These are phyloP conservation scores for Lagerstroemia speciosa DNA, from an alignment of 345 rosid genomes.

Conservation along the genomic window DNA sequence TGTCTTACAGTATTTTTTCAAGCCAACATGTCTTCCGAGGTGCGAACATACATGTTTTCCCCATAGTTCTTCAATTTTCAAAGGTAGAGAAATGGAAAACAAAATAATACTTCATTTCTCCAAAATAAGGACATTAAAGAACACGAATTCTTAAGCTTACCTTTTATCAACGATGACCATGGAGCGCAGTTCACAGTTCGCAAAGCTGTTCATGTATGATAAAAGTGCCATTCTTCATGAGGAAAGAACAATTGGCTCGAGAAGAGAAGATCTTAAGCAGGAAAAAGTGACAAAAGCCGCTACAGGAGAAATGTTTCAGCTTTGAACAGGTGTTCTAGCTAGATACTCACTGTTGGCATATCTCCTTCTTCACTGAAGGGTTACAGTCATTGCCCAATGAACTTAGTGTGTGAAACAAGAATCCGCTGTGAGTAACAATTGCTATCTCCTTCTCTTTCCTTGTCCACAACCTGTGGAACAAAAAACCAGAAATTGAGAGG, in stretches of 20 bases:
- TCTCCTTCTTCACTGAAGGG: slow-evolving; percentile 66
- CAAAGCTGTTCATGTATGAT: slow-evolving; percentile 45
- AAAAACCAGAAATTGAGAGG: not conserved
- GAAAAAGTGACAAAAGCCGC: not conserved
- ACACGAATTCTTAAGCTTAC: slow-evolving; percentile 22
- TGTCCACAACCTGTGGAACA: slow-evolving; percentile 76
- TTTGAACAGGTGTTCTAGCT: not conserved
- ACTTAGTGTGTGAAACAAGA: slow-evolving; percentile 69
- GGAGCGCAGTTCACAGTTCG: slow-evolving; percentile 95
- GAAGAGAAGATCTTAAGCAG: not conserved
- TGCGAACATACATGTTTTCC: not conserved
- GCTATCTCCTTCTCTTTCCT: slow-evolving; percentile 97
- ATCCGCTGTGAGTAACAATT: slow-evolving; percentile 89
- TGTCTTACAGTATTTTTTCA: not conserved
- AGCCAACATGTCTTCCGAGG: not conserved
- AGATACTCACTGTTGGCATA: slow-evolving; percentile 56
- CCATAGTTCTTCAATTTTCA: not conserved
- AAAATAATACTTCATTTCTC: not conserved
- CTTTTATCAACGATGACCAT: slow-evolving; percentile 76
- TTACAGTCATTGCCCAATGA: slow-evolving; percentile 72
- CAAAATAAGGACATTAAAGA: not conserved
- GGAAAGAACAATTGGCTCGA: slow-evolving; percentile 3
- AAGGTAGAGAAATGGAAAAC: too few species aligned
- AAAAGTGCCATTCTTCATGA: not conserved
- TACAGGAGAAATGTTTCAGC: not conserved